Base-by-base conservation (phyloP, 305 asterid species). In the Rubia occidens region DNA sequence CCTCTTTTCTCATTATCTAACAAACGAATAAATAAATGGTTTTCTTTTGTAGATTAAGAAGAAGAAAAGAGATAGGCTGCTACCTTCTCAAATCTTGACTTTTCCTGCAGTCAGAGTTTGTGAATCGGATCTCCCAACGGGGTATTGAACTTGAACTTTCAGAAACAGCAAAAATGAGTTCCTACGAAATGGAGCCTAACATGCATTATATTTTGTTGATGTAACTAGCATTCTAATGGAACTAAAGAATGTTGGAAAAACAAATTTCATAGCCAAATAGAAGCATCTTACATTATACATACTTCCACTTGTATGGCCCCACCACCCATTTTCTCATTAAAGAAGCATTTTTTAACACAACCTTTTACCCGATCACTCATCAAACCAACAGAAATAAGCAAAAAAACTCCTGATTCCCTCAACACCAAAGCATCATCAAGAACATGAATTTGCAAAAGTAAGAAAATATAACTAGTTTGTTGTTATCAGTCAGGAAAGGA, bases 81-180 rank as follows among this genome's bases (percentile, higher is more conserved):
- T 53, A 90, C 97, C 97, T 87, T 85, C 21, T 87, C 93, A 80
- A 87, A 60, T 72, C 81, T 87, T 32, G 89, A 86, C 49, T 75
- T 82, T 60, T 85, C 86, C 11, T 51, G 58, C 76, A 82, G 32
- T 68, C 73, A 81, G 11, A 80, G 69, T 63, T 86, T 86, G 3
- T 82, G 85, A 40, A 79, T 64, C 14, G 84, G 83, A 71, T 87
- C 89, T 47, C 75, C 79, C 5, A 80, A 72, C 9, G 66, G 44
- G 11, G 85, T 84, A 60, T 61, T 70, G 0, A 81, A 71, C 26
- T 20, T 51, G 69, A 82, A 80, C 49, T 85, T 89, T 2, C 77
- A 79, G 13, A 84, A 74, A 66, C 87, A 75, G 39, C 84, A n/a
- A 72, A 53, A 90, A 75, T 3, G 82, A 74, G 75, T 87, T 90